Percentiles rank a stretch among this genome's conserved stretches.
These are phyloP conservation scores for Colletotrichum sp. DNA, from an alignment of 2,329 filamentous ascomycete species.

Conservation along the genomic window DNA sequence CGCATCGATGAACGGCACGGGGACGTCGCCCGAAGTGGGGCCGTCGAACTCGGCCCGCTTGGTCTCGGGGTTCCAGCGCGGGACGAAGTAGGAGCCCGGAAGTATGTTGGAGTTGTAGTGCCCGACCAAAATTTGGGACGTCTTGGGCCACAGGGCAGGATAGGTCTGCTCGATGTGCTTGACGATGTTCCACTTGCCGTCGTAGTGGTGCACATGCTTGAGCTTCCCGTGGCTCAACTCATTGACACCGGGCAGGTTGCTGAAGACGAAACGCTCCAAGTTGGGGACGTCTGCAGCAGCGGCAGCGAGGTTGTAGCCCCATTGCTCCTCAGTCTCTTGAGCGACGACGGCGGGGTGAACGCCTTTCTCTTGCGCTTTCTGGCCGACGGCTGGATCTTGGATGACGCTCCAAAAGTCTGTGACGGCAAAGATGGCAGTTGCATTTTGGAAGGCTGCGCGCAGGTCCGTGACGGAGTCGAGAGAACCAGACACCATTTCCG, in stretches of 20 bases:
- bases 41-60: not conserved
- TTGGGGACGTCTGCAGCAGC: constrained; percentile 45
- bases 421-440: constrained; percentile 56
- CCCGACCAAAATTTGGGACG: not conserved
- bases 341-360: constrained; percentile 31
- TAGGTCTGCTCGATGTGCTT: not conserved
- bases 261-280: constrained; percentile 4
- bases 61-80: not conserved
- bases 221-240: not conserved
- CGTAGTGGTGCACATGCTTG: not conserved
- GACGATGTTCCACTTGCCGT: not conserved
- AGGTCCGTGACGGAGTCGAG: constrained; percentile 45
- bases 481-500: constrained; percentile 48
- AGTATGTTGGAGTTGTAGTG: constrained; percentile 1
- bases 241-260: not conserved
- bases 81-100: not conserved
- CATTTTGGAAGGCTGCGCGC: constrained; percentile 43
- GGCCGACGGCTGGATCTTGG: constrained; percentile 40
- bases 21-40: not conserved
- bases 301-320: constrained; percentile 60
- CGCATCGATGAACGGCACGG: constrained; percentile 37
- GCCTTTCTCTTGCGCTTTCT: constrained; percentile 11
- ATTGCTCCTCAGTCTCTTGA: constrained; percentile 52
- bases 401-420: constrained; percentile 62
- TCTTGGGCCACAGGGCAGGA: not conserved